Conservation (phyloP, 495 filamentous ascomycete species). For the Immersiella caudata region DNA sequence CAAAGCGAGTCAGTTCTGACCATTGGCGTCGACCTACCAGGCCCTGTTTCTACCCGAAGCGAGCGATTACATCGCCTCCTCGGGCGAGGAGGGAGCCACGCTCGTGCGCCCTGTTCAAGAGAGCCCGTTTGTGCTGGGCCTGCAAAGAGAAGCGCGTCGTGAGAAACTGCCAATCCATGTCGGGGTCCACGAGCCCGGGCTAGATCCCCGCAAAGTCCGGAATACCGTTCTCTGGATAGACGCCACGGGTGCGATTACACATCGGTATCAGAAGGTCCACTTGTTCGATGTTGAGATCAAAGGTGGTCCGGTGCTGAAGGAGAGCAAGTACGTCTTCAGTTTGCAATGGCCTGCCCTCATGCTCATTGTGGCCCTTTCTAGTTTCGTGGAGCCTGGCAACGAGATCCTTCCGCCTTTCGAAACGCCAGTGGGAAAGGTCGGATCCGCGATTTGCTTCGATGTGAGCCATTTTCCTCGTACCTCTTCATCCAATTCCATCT, state of each 20-base stretch:
- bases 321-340: constrained; percentile 30
- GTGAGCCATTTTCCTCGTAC: constrained; percentile 40
- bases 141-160: constrained; percentile 65
- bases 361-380: constrained; percentile 31
- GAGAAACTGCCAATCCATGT: constrained; percentile 75
- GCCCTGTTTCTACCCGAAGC: constrained; percentile 92
- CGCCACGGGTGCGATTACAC: constrained; percentile 40
- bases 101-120: constrained; percentile 60
- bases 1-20: constrained; percentile 11
- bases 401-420: constrained; percentile 63
- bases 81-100: constrained; percentile 64
- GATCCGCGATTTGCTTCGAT: constrained; percentile 87
- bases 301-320: constrained; percentile 33
- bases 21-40: constrained; percentile 40
- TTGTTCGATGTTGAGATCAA: constrained; percentile 49
- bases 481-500: not conserved
- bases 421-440: constrained; percentile 73
- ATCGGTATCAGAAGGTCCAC: constrained; percentile 61
- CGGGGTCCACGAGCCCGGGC: constrained; percentile 65
- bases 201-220: constrained; percentile 38
- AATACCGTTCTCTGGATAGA: constrained; percentile 54
- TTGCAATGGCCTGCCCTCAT: constrained; percentile 20
- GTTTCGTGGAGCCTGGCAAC: constrained; percentile 36
- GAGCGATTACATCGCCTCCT: constrained; percentile 79
- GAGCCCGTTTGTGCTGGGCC: constrained; percentile 69